Base-by-base conservation (phyloP, 169 alveolate species). In the Eimeria praecox region DNA sequence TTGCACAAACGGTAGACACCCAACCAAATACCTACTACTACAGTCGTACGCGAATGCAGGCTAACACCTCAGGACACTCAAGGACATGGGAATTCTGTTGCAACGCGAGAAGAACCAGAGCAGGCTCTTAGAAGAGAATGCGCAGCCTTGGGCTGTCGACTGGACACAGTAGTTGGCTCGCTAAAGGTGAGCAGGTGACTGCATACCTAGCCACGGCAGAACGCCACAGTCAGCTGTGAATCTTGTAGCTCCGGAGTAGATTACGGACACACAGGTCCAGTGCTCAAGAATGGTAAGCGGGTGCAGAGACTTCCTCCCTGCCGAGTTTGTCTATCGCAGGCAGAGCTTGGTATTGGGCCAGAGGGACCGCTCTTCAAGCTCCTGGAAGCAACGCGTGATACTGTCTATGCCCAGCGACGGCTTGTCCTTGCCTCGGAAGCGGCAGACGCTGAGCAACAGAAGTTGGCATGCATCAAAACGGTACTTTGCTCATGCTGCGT, bases 361-460 rank as follows among this genome's bases (percentile, higher is more conserved):
- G 94, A 87, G 4, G 62, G 69, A 0, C 82, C 82, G 9, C 46
- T 87, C 44, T 59, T 62, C 80, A 87, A 64, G 66, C 49, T 87
- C 22, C 62, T 87, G 64, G 94, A 59, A 69, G 94, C 94, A 2
- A 35, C 94, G 22, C 83, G 80, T 4, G 80, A 64, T 38, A 22
- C 3, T 59, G 62, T 24, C 56, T 59, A 40, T 35, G 80, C 94
- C 52, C 94, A 64, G 35, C 69, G 52, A 46, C 56, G 94, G 82
- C 82, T 87, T 1, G 69, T 46, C 82, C 83, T 87, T 87, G 94
- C 94, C 30, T 40, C 49, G 24, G 83, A 87, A 62, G 94, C 83
- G 46, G 94, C 94, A 24, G 94, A 87, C 12, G 94, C 94, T 40
- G 94, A 44, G 56, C 94, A 64, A 35, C 80, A 62, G 52, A 62